These are phyloP conservation scores for Metschnikowia cubensis DNA, from an alignment of 805 yeast species.

Conservation along the genomic window DNA sequence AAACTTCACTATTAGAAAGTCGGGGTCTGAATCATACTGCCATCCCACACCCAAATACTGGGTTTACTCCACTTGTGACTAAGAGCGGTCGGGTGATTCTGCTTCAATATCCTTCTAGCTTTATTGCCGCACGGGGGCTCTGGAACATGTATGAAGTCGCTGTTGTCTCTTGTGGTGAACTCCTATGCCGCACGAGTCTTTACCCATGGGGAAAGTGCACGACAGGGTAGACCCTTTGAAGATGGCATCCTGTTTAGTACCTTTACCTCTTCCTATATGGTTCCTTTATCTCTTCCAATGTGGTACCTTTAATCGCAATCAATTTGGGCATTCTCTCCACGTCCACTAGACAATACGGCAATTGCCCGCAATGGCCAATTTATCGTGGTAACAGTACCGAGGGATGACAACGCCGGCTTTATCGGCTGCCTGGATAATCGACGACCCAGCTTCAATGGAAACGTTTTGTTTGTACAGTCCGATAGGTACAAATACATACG, in stretches of 20 bases:
- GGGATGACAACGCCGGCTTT: constrained; percentile 87
- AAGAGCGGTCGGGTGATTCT: background rate
- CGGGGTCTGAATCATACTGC: too few species aligned
- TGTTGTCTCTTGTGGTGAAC: constrained; percentile 5
- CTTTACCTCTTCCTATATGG: too few species aligned
- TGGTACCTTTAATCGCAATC: too few species aligned
- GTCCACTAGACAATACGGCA: constrained; percentile 89
- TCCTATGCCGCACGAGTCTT: constrained; percentile 1
- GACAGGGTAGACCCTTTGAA: constrained; percentile 18
- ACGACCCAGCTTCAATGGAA: constrained; percentile 81
- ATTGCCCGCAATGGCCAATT: constrained; percentile 86
- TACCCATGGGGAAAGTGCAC: background rate
- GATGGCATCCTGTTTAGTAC: too few species aligned
- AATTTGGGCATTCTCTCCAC: constrained; percentile 86
- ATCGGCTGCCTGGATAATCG: constrained; percentile 88
- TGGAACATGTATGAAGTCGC: constrained; percentile 2
- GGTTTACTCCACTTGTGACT: too few species aligned
- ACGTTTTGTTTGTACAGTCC: constrained; percentile 38
- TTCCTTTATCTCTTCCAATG: too few species aligned
- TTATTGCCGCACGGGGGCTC: constrained; percentile 30
- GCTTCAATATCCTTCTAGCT: constrained; percentile 32
- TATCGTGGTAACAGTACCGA: constrained; percentile 88
- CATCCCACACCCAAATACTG: too few species aligned
- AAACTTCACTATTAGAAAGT: too few species aligned
- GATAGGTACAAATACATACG: too few species aligned